A percentile compares a stretch with the other conserved stretches of the same genome.
Conservation (phyloP, 2,329 filamentous ascomycete genomes). For the Epicoccum sorghinum region DNA sequence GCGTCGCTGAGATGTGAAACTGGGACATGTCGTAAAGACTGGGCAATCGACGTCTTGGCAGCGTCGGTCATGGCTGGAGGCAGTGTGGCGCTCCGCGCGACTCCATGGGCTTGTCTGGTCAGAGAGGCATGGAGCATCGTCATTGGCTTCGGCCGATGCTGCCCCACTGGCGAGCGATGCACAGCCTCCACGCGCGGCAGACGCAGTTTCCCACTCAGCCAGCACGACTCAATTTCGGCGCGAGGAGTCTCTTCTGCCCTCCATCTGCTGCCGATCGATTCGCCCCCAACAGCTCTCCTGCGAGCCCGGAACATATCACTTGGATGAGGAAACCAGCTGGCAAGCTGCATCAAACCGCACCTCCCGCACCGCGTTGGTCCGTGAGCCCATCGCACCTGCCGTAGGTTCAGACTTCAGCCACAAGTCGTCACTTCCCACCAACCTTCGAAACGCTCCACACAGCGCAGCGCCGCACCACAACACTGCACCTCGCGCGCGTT, state of each 20-base stretch:
- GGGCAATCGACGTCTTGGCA: constrained; percentile 8
- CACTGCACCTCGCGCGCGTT: constrained; percentile 7
- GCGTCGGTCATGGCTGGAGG: neutral
- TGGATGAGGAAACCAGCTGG: constrained; percentile 9
- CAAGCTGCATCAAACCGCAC: constrained; percentile 13
- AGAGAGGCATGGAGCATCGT: neutral
- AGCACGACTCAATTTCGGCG: constrained; percentile 11
- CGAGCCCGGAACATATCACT: constrained; percentile 4
- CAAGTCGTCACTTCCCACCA: constrained; percentile 17
- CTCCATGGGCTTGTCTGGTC: constrained; percentile 1
- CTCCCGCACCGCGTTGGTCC: constrained; percentile 17
- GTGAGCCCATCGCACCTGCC: constrained; percentile 17
- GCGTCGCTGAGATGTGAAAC: constrained; percentile 2
- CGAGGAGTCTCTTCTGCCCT: constrained; percentile 4
- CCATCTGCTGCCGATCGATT: constrained; percentile 6
- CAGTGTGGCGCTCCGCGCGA: constrained; percentile 6
- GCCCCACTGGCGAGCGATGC: constrained; percentile 2
- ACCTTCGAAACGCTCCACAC: constrained; percentile 8
- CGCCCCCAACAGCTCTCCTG: constrained; percentile 3
- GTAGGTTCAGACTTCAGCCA: constrained; percentile 13
- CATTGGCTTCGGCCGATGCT: constrained; percentile 4
- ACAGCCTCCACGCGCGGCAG: constrained; percentile 17
- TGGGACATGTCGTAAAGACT: constrained; percentile 2
- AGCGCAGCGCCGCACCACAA: constrained; percentile 13
- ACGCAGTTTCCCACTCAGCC: constrained; percentile 16